Base-by-base conservation (phyloP, 2,329 filamentous ascomycete species). In the Cladosporium sphaerospermum region DNA sequence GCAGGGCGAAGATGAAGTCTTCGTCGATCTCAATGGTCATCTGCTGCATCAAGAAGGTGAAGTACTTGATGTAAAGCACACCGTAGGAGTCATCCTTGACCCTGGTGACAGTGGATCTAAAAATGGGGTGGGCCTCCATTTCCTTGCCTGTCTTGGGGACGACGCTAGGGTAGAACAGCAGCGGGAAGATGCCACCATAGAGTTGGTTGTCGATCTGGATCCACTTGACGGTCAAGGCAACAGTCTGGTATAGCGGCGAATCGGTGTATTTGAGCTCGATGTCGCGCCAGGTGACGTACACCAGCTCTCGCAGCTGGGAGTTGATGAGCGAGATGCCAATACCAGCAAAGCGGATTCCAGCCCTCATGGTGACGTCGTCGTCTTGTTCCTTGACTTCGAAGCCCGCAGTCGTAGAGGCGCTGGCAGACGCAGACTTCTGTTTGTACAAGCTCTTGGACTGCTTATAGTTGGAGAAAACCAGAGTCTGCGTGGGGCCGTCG, bases 51-150 rank as follows among this genome's bases (percentile, higher is more conserved):
- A 99, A 75, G 43, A 99, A 72, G 0, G 92, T 96, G 18, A 93
- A 92, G 69, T 99, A 99, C 70, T 99, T 99, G 78, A 99, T 91
- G 71, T 99, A 99, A 9, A 96, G 76, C 18, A 99, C 93, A 63
- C 93, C 93, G 66, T 97, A 99, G 1, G 91, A 96, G 65, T 99
- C 92, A 64, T 99, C 93, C 74, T 99, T 99, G 68, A 99, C 92
- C 31, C 90, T 82, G 9, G 92, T 96, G 52, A 96, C 78, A 78
- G 91, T 92, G 11, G 85, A 84, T 64, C 96, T 91, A 67, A 99
- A 82, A 51, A 95, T 97, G 0, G 93, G 93, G 71, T 97, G 93
- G 1, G 91, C 86, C 59, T 97, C 93, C 67, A 96, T 93, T 70
- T 99, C 93, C 65, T 93, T 91, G 34, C 89, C 90, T 59, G 90